Evolutionary conservation across 441 rosid genomes (phyloP), one percentile per base, ranked within the genome.

Genomic region (Heliophila coronopifolia): DNA sequence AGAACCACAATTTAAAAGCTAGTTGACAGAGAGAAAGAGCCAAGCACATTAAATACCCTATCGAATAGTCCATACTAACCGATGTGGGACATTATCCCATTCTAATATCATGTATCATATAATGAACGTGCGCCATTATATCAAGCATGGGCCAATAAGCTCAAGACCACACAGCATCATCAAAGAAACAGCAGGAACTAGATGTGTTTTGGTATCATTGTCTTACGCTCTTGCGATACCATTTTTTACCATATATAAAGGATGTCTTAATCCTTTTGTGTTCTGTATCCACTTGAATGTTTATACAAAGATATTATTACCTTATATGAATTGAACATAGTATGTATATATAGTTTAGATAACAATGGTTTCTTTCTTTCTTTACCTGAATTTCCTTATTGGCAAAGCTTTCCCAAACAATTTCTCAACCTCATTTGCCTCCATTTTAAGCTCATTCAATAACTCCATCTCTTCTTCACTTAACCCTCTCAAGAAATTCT

Each of bases 51-150:
- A n/a, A n/a, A n/a, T n/a, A n/a, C n/a, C n/a, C n/a, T n/a, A n/a
- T n/a, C n/a, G n/a, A n/a, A n/a, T n/a, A n/a, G n/a, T n/a, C n/a
- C n/a, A n/a, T n/a, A n/a, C n/a, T n/a, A n/a, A n/a, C n/a, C n/a
- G n/a, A n/a, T n/a, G n/a, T n/a, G n/a, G n/a, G n/a, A n/a, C n/a
- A n/a, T n/a, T n/a, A n/a, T n/a, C n/a, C n/a, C n/a, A n/a, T n/a
- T n/a, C n/a, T n/a, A n/a, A n/a, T n/a, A 91, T 87, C 9, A 95
- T 81, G 61, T 93, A 83, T 36, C 91, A 91, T 48, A 95, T 84
- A 37, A 28, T 91, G 78, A 87, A 73, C 45, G 96, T 91, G 0
- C 62, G 83, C 9, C 81, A 87, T 48, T 84, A 82, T 17, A 95
- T 91, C 9, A 83, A 78, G 34, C 88, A 79, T 42, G 96, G 93